Base-by-base conservation (phyloP, 495 filamentous ascomycete species). In the Xylaria palmicola region DNA sequence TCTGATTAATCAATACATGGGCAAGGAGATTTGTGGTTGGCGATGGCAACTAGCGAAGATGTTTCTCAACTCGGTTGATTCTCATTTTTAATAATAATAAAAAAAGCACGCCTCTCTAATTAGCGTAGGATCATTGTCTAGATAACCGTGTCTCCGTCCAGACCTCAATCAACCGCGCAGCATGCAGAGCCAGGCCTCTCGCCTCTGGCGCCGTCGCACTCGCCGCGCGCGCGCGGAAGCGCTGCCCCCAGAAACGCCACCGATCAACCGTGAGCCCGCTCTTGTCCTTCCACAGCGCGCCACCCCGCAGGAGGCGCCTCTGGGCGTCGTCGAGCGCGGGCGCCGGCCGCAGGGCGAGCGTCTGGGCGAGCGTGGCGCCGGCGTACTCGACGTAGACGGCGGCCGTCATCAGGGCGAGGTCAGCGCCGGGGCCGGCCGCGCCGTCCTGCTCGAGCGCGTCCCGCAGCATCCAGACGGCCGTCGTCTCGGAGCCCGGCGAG, bases 311-410 rank as follows among this genome's bases (percentile, higher is more conserved):
- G 6, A 65, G 0, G n/a, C 68, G 58, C 20, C 60, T 30, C 44
- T 54, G 27, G 37, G 51, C 22, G 4, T 56, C 64, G 32, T 36
- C 57, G 15, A 68, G 59, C 30, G 48, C 29, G 10, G 68, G 66
- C 1, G 56, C 27, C 13, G 66, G 64, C 37, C 59, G 58, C 10
- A 59, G 41, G 13, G 43, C 53, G 1, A 71, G 15, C 5, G 41
- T 51, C 57, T 66, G 63, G 30, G 64, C 56, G 6, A 71, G 43
- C 6, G 63, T 45, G 12, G 62, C 58, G 19, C 68, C 68, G 1
- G 59, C 62, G 37, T 62, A 68, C 19, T 71, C 68, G 55, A 71
- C 60, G 62, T 70, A 70, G 56, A 66, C 58, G 12, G 66, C 68
- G 4, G 66, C 68, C 1, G 39, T 54, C 29, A 27, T 54, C 0